Base-by-base conservation (phyloP, 202 grass and related monocot genomes). In the Setaria italica region DNA sequence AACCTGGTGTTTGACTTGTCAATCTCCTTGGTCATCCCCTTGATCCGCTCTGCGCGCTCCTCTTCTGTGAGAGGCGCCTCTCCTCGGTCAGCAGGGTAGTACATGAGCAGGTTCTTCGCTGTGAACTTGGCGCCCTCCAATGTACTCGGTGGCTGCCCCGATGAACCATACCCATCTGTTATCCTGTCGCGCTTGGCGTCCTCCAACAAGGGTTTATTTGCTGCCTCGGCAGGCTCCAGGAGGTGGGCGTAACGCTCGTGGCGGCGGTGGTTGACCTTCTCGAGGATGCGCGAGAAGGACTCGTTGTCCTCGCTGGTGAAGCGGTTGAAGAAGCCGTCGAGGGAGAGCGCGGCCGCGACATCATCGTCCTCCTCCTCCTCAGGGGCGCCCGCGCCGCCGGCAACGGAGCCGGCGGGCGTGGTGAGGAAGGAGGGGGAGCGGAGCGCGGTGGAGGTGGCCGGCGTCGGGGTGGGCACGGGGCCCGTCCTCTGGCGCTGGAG, bases 231-330 rank as follows among this genome's bases (percentile, higher is more conserved):
- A 6, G 87, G 87, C 53, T 98, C 92, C 25, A 98, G 79, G 62
- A 98, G 89, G 80, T 99, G 93, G 41, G 93, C 84, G 11, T 95
- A 94, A 37, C 83, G 92, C 81, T 94, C 93, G 54, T 85, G 89
- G 67, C 83, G 89, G 72, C 91, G 94, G 3, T 87, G 83, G 53
- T 99, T 99, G 32, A 95, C 93, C 79, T 95, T 99, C 35, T 99
- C 91, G 25, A 99, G 89, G 51, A 99, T 95, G 48, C 86, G 89
- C 3, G 91, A 87, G 88, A 99, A 99, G 79, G 91, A 95, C 30
- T 99, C 93, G 72, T 99, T 95, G 85, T 95, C 95, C 81, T 98
- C 95, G 21, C 95, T 98, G 49, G 95, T 98, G 87, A 93, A 95
- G 4, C 83, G 80, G 7, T 81, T 54, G 63, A 95, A 89, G 82